Conservation (phyloP, 208 protist genomes). For the Wallacemonas rigidus region DNA sequence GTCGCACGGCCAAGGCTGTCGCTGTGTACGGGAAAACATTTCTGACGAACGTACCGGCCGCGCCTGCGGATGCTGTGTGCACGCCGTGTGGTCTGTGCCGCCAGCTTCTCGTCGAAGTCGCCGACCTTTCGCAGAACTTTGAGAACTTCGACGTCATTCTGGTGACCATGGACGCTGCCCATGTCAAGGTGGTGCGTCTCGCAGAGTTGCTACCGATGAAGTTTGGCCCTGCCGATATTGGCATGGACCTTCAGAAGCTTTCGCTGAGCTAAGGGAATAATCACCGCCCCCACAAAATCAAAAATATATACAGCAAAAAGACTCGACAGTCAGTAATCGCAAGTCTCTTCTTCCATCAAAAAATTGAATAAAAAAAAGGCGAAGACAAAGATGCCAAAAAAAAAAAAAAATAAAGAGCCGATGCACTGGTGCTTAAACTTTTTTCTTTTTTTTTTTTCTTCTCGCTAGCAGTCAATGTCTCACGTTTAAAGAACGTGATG, state of each 20-base stretch:
- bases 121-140: conserved; percentile 72
- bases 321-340: no score
- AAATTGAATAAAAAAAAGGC: neutral
- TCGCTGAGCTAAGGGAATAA: neutral
- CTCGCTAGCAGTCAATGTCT: conserved; percentile 10
- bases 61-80: conserved; percentile 45
- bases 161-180: conserved; percentile 49
- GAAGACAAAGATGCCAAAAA: conserved; percentile 21
- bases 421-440: neutral
- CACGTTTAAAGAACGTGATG: neutral
- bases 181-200: conserved; percentile 60
- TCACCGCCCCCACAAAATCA: no score
- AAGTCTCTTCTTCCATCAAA: neutral
- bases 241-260: conserved; percentile 55
- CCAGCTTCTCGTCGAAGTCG: conserved; percentile 80
- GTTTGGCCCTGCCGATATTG: conserved; percentile 79
- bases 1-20: conserved; percentile 66
- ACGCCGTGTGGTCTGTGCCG: conserved; percentile 86
- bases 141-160: conserved; percentile 70
- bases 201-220: conserved; percentile 61
- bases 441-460: conserved; percentile 17
- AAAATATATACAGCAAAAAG: no score
- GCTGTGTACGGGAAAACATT: conserved; percentile 67
- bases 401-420: neutral
- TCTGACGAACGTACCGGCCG: conserved; percentile 17